Percentiles rank a stretch among this genome's conserved stretches.
Conservation (phyloP, 768 basidiomycete genomes). For the Polyporus arcularius region DNA sequence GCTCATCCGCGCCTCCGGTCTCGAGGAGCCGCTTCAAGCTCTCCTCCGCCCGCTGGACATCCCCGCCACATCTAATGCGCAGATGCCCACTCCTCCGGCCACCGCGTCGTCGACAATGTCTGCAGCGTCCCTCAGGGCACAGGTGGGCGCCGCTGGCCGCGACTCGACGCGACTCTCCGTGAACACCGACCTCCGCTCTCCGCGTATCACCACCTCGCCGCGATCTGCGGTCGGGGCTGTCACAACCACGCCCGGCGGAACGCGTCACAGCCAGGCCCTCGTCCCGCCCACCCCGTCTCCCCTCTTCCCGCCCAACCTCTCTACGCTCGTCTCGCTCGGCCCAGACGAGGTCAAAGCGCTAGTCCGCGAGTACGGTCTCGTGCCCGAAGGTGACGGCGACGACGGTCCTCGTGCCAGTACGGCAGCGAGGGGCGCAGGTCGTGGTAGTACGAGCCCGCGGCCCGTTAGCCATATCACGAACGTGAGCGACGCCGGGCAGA, state of each 20-base stretch:
- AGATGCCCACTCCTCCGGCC: slow-evolving; percentile 11
- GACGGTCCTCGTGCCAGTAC: neutral
- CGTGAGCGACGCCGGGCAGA: neutral
- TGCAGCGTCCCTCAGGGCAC: no score
- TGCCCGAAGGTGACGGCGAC: neutral
- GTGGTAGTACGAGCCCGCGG: neutral
- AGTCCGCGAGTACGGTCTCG: slow-evolving; percentile 47
- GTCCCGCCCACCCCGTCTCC: slow-evolving; percentile 37
- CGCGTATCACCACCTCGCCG: no score
- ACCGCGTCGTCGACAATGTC: neutral
- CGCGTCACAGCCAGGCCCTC: slow-evolving; percentile 11
- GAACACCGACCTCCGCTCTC: slow-evolving; percentile 9
- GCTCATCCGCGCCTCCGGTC: slow-evolving; percentile 36
- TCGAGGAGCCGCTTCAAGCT: slow-evolving; percentile 47
- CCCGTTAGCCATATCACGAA: neutral
- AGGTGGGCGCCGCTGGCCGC: neutral
- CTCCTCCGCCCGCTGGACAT: slow-evolving; percentile 50
- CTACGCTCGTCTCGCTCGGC: slow-evolving; percentile 44
- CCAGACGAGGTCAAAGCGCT: slow-evolving; percentile 43
- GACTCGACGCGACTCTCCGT: neutral
- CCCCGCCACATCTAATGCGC: neutral
- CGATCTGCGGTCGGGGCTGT: neutral
- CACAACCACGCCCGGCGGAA: neutral
- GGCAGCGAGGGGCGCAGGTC: neutral
- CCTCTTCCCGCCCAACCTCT: slow-evolving; percentile 49